Conservation (phyloP, 345 rosid genomes). For the Eucalyptus marginata region DNA sequence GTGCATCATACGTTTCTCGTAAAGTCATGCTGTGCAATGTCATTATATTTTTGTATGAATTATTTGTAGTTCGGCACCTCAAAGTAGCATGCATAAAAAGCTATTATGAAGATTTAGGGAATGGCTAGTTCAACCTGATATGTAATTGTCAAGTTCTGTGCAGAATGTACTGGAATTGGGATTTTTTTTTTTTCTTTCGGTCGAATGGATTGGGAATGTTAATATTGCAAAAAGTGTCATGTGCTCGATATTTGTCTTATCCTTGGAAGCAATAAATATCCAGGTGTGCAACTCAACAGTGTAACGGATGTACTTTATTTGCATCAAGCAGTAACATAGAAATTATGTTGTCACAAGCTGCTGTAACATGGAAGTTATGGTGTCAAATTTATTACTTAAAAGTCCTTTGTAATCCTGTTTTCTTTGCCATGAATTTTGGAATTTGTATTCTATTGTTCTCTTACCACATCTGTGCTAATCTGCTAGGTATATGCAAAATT, state of each 20-base stretch:
- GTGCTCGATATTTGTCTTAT: neutral
- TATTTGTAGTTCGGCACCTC: neutral
- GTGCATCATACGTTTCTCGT: neutral
- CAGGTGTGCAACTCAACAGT: neutral
- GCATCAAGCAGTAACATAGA: neutral
- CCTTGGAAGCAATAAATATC: neutral
- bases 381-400: neutral
- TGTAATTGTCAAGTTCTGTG: neutral
- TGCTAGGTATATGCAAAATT: constrained; percentile 90
- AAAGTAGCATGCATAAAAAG: neutral
- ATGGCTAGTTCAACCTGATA: neutral
- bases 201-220: neutral
- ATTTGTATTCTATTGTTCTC: neutral
- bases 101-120: neutral
- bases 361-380: neutral
- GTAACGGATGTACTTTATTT: neutral
- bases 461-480: neutral
- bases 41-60: neutral
- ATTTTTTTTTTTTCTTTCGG: neutral
- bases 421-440: neutral
- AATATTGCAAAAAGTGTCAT: neutral
- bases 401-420: neutral
- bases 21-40: neutral
- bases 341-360: neutral
- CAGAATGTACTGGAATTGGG: neutral